A percentile compares a stretch with the other conserved stretches of the same genome.
phyloP scores from a whole-genome alignment of 1,139 yeast genomes.

The Yamadazyma friedrichii region DNA sequence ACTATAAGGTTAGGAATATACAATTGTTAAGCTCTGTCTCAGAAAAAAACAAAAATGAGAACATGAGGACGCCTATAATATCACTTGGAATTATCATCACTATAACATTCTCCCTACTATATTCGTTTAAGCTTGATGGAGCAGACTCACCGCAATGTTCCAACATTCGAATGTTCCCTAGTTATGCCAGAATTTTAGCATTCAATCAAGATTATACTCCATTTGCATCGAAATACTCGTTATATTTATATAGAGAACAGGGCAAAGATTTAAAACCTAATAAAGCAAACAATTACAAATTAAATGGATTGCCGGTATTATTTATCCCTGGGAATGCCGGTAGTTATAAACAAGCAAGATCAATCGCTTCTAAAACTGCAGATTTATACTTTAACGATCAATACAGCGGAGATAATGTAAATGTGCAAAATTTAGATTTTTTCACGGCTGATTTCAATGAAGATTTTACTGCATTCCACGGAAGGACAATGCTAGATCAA shows the following conservation, averaged over 20 bases:
- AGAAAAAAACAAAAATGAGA: neutral
- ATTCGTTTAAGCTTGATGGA: conserved; percentile 22
- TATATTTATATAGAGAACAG: conserved; percentile 78
- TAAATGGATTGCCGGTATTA: conserved; percentile 80
- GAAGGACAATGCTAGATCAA: conserved; percentile 88
- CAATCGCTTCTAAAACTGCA: conserved; percentile 82
- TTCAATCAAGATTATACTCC: conserved; percentile 72
- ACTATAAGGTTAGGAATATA: neutral
- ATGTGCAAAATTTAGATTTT: conserved; percentile 54
- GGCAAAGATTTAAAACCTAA: conserved; percentile 61
- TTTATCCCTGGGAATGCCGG: conserved; percentile 99
- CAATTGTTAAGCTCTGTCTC: no score
- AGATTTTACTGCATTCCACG: conserved; percentile 96
- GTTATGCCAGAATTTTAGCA: conserved; percentile 69
- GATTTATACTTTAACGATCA: conserved; percentile 42
- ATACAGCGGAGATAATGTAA: conserved; percentile 17
- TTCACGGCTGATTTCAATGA: conserved; percentile 93
- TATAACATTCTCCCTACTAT: conserved; percentile 16
- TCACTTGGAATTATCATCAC: conserved; percentile 11
- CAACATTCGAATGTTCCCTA: conserved; percentile 70
- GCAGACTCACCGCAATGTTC: conserved; percentile 48
- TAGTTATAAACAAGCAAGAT: conserved; percentile 82
- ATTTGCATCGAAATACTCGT: conserved; percentile 75
- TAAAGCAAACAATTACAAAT: conserved; percentile 30
- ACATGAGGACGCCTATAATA: conserved; percentile 2